Evolutionary conservation across 2,329 filamentous ascomycete species (phyloP).

Genomic region (Neofusicoccum ribis): DNA sequence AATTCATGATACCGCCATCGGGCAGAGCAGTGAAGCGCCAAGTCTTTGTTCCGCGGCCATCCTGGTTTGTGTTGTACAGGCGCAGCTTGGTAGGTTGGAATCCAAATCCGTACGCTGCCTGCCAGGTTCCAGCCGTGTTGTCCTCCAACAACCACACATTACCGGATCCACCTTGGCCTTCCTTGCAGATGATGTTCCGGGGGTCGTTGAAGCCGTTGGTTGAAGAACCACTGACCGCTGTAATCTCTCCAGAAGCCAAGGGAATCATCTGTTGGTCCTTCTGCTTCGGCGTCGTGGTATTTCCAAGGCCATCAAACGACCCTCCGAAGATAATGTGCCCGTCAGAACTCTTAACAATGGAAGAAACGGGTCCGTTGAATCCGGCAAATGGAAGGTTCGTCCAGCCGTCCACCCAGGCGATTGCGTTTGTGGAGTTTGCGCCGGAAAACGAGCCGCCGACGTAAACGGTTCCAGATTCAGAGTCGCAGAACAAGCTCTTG

Average conservation of each 20-base stretch:
- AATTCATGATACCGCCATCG: slow-evolving; percentile 90
- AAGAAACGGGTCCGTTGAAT: slow-evolving; percentile 88
- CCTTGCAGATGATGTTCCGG: slow-evolving; percentile 79
- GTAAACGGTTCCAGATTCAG: slow-evolving; percentile 75
- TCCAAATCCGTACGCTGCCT: slow-evolving; percentile 76
- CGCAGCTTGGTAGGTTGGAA: slow-evolving; percentile 86
- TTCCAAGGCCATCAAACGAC: slow-evolving; percentile 82
- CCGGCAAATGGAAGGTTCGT: slow-evolving; percentile 84
- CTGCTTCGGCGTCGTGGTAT: slow-evolving; percentile 70
- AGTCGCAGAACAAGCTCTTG: slow-evolving; percentile 78
- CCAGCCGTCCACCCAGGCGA: slow-evolving; percentile 78
- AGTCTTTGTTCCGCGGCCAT: slow-evolving; percentile 82
- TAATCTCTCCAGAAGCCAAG: slow-evolving; percentile 74
- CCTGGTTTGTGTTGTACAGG: slow-evolving; percentile 81
- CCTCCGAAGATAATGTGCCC: slow-evolving; percentile 92
- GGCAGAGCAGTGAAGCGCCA: slow-evolving; percentile 86
- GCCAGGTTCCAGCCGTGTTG: slow-evolving; percentile 75
- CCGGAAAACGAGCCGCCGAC: slow-evolving; percentile 84
- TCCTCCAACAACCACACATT: slow-evolving; percentile 82
- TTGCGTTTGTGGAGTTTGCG: slow-evolving; percentile 82
- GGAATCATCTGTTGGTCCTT: slow-evolving; percentile 81
- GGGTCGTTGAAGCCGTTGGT: slow-evolving; percentile 71
- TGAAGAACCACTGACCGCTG: slow-evolving; percentile 62
- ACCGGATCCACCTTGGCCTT: slow-evolving; percentile 65
- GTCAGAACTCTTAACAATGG: slow-evolving; percentile 77